Conservation (phyloP, 2,329 filamentous ascomycete genomes). For the Rachicladosporium sp. region DNA sequence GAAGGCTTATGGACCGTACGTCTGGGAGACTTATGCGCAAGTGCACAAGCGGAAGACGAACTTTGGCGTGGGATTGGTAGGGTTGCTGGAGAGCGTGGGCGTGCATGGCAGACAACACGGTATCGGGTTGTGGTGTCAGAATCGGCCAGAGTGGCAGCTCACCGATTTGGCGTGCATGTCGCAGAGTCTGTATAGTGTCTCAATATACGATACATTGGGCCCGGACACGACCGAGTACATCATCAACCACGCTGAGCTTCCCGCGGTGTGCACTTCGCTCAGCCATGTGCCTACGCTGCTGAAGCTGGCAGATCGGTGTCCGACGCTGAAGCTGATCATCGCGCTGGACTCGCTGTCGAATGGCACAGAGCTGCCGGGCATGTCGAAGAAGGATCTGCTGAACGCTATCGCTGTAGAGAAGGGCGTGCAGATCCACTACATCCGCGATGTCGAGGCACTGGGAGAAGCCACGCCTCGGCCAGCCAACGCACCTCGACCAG, state of each 20-base stretch:
- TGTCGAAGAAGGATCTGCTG: constrained; percentile 69
- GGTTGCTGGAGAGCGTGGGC: constrained; percentile 63
- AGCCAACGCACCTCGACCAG: constrained; percentile 57
- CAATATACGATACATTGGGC: constrained; percentile 90
- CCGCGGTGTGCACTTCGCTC: constrained; percentile 65
- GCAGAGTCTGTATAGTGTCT: constrained; percentile 79
- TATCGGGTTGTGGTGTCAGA: constrained; percentile 76
- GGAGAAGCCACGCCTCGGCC: constrained; percentile 59
- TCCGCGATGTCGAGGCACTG: constrained; percentile 69
- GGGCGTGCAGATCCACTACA: constrained; percentile 67
- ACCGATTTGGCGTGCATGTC: constrained; percentile 77
- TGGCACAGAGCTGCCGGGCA: constrained; percentile 57
- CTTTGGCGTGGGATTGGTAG: constrained; percentile 72
- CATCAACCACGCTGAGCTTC: constrained; percentile 73
- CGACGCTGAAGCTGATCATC: constrained; percentile 75
- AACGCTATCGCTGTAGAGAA: constrained; percentile 60
- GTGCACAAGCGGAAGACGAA: constrained; percentile 69
- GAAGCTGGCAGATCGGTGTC: constrained; percentile 65
- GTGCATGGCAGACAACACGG: constrained; percentile 56
- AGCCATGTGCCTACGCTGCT: constrained; percentile 71
- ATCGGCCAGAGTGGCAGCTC: constrained; percentile 81
- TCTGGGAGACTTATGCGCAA: constrained; percentile 73
- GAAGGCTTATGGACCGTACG: constrained; percentile 63
- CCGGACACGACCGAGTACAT: constrained; percentile 90
- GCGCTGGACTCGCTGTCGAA: constrained; percentile 71